phyloP scores from a whole-genome alignment of 1,139 yeast genomes.

The Saccharomyces hybrid region DNA sequence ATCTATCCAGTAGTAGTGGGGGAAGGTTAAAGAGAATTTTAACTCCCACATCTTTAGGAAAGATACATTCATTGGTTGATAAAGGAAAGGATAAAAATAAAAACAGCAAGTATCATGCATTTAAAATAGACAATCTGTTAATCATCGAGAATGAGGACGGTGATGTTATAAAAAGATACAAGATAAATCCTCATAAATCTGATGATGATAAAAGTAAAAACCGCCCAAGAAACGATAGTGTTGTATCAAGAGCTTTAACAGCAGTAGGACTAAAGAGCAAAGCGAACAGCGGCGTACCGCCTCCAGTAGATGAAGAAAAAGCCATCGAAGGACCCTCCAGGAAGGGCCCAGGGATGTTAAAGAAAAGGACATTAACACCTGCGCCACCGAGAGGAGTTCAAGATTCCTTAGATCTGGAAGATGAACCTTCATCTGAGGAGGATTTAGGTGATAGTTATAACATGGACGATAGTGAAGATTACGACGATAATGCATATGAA shows the following conservation, averaged over 20 bases:
- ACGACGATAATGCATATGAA: constrained; percentile 30
- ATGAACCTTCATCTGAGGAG: constrained; percentile 6
- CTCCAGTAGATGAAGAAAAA: constrained; percentile 7
- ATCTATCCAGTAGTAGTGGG: constrained; percentile 18
- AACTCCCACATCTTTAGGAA: constrained; percentile 12
- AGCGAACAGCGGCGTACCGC: constrained; percentile 14
- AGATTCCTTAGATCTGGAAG: constrained; percentile 4
- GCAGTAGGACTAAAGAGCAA: constrained; percentile 42
- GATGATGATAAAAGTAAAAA: constrained; percentile 6
- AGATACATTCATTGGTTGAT: constrained; percentile 5
- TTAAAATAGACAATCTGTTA: constrained; percentile 60
- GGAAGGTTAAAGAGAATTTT: constrained; percentile 15
- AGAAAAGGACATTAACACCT: neutral
- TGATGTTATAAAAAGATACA: constrained; percentile 78
- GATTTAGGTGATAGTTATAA: constrained; percentile 6
- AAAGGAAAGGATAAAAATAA: constrained; percentile 9
- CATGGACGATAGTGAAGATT: constrained; percentile 16
- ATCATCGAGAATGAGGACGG: constrained; percentile 89
- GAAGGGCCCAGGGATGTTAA: constrained; percentile 6
- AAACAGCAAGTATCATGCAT: constrained; percentile 43
- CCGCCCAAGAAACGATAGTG: constrained; percentile 9
- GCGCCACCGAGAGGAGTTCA: constrained; percentile 7
- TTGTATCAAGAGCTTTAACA: constrained; percentile 38
- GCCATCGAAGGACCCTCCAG: constrained; percentile 5
- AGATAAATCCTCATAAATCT: constrained; percentile 49